Base-by-base conservation (phyloP, 768 basidiomycete species). In the Agrocybe praecox region DNA sequence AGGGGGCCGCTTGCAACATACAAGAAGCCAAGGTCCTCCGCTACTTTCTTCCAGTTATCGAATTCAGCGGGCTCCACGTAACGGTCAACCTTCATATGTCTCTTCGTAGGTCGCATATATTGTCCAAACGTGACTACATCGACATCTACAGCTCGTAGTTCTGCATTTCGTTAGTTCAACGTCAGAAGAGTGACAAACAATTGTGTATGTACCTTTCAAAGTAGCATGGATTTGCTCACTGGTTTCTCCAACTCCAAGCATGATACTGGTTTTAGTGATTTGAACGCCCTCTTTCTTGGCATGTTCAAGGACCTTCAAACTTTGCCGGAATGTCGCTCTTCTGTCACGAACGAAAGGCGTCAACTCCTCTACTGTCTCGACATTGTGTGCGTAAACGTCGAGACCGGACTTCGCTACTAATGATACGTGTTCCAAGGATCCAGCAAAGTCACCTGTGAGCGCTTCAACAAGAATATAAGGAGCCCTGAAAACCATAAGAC, bases 41-140 rank as follows among this genome's bases (percentile, higher is more conserved):
- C 96, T 11, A 90, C 78, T 64, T 84, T 76, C 69, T 90, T 95
- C 96, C 96, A 99, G 54, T 81, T 76, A 59, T 92, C 90, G 64
- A 98, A 99, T 69, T 98, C 96, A 4, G 85, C 83, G 1, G 97
- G 97, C 58, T 93, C 86, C 21, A 98, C 94, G 65, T 99, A 99
- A 26, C 94, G 90, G 62, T 94, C 90, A 10, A 99, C 97, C 73
- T 98, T 99, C 97, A 99, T 98, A 73, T 99, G 97, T 24, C 88
- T 84, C 73, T 98, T 98, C 9, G 97, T 98, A 7, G 97, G 97
- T 48, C 97, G 90, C 97, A 99, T 98, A 73, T 99, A 99, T 75
- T 99, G 97, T 2, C 97, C 97, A 69, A 99, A 98, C 1, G 97
- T 99, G 24, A 99, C 94, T 6, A 99, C 96, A 67, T 98, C 96